These are phyloP conservation scores for Mycena amicta DNA, from an alignment of 768 basidiomycete genomes.

Conservation along the genomic window DNA sequence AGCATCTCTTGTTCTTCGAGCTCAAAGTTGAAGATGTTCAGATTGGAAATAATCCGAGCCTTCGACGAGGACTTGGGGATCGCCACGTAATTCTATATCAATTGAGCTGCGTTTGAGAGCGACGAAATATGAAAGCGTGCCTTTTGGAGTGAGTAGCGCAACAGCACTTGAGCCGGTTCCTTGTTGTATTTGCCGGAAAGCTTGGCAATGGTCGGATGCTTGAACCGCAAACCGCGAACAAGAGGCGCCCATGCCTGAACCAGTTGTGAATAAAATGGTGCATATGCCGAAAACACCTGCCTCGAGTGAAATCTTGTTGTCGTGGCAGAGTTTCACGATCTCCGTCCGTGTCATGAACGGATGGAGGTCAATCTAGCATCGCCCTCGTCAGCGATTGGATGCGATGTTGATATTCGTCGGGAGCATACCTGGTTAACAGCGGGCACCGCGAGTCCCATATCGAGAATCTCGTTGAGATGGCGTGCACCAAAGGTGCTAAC, in stretches of 20 bases:
- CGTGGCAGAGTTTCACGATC: conserved; percentile 60
- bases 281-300: conserved; percentile 35
- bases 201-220: conserved; percentile 51
- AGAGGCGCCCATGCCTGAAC: conserved; percentile 73
- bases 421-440: conserved; percentile 59
- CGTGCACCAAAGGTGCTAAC: conserved; percentile 63
- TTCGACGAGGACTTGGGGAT: conserved; percentile 65
- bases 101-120: neutral
- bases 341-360: conserved; percentile 71
- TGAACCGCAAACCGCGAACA: conserved; percentile 65
- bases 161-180: conserved; percentile 57
- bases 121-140: conserved; percentile 33
- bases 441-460: conserved; percentile 50
- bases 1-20: conserved; percentile 52
- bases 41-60: conserved; percentile 58
- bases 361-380: conserved; percentile 53
- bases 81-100: conserved; percentile 54
- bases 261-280: conserved; percentile 1
- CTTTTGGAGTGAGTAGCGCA: conserved; percentile 82
- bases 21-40: conserved; percentile 65
- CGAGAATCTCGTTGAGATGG: conserved; percentile 58
- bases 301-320: conserved; percentile 63
- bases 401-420: neutral
- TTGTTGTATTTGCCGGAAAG: conserved; percentile 60
- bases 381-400: conserved; percentile 2